phyloP scores from a whole-genome alignment of 2,329 filamentous ascomycete species.

The Talaromyces sp. region DNA sequence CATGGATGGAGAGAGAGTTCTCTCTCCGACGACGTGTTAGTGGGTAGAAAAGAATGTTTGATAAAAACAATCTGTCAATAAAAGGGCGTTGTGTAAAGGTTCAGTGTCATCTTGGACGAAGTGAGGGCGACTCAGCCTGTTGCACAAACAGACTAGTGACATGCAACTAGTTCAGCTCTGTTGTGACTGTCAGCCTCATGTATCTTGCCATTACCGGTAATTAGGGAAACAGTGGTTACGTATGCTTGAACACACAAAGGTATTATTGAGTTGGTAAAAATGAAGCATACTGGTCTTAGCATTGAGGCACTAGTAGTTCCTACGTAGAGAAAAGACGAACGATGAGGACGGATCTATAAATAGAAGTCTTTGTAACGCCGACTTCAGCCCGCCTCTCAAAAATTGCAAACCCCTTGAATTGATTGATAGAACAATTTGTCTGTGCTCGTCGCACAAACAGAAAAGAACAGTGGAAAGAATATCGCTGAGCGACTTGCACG shows the following conservation, averaged over 20 bases:
- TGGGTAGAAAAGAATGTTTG: neutral
- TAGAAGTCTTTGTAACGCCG: neutral
- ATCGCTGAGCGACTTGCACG: neutral
- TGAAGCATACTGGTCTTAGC: neutral
- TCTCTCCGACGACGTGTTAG: neutral
- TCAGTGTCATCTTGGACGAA: conserved; percentile 1
- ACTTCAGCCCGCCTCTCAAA: neutral
- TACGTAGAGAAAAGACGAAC: neutral
- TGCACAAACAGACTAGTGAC: conserved; percentile 1
- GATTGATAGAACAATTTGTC: neutral
- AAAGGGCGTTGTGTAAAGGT: neutral
- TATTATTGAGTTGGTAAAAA: neutral
- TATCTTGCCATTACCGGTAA: neutral
- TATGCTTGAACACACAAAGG: too few relatives aligned
- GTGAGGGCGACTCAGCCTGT: conserved; percentile 3
- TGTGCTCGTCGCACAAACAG: neutral
- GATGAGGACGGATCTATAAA: neutral
- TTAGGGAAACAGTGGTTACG: too few relatives aligned
- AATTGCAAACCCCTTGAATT: neutral
- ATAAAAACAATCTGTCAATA: neutral
- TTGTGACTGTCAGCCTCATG: neutral
- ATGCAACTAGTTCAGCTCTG: neutral
- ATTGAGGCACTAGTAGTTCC: neutral
- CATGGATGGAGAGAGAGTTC: conserved; percentile 12
- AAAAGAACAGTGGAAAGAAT: neutral